These are phyloP conservation scores for Acorus gramineus DNA, from an alignment of 106 monocot genomes.

Conservation along the genomic window DNA sequence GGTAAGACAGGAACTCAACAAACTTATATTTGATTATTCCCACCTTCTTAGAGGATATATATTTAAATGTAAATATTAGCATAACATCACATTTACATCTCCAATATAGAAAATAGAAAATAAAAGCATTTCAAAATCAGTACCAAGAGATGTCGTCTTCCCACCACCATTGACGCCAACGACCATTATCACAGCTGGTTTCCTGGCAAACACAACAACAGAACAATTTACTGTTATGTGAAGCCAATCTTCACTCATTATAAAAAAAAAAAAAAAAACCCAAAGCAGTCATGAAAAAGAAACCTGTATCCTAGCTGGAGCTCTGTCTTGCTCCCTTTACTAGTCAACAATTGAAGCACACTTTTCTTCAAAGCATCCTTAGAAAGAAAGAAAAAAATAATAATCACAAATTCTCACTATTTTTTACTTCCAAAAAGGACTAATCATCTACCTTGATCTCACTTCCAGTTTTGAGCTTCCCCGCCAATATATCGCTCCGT, in stretches of 20 bases:
- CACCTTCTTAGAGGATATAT: no score
- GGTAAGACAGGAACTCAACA: no score
- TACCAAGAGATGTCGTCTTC: constrained; percentile 95
- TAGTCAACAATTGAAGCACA: constrained; percentile 60
- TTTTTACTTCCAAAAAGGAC: no score
- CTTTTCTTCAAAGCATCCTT: constrained; percentile 77
- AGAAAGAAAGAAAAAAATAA: no score
- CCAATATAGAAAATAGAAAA: background rate
- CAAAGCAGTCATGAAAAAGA: background rate
- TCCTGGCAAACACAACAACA: constrained; percentile 31
- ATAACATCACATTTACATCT: no score
- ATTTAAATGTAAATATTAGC: no score
- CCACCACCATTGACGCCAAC: constrained; percentile 98
- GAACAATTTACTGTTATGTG: constrained; percentile 6
- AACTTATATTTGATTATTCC: no score
- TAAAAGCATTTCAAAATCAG: background rate
- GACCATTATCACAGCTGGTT: constrained; percentile 92
- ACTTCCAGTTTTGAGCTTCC: constrained; percentile 80
- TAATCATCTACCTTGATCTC: constrained; percentile 59
- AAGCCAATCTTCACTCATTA: background rate
- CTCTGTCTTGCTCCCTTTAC: constrained; percentile 60
- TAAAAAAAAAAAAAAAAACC: background rate
- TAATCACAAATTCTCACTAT: no score
- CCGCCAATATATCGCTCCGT: constrained; percentile 59
- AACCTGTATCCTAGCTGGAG: constrained; percentile 88